phyloP scores from a whole-genome alignment of 805 yeast species.

The Hanseniaspora occidentalis region DNA sequence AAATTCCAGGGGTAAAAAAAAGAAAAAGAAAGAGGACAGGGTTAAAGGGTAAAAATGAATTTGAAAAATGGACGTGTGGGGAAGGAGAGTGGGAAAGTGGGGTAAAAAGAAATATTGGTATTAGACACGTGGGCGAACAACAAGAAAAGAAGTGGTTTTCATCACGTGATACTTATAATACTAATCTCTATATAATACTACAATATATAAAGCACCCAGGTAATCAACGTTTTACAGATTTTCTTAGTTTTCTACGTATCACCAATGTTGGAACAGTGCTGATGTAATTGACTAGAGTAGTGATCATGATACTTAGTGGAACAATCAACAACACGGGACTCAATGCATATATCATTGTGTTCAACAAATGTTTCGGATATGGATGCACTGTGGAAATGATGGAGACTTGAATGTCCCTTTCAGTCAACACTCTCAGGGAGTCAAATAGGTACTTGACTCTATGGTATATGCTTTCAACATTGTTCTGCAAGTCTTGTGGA shows the following conservation, averaged over 20 bases:
- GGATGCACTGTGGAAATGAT: conserved; percentile 1
- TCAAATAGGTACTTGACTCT: neutral
- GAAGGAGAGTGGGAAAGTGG: too few species aligned
- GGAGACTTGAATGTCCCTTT: neutral
- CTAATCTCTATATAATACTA: too few species aligned
- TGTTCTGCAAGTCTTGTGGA: neutral
- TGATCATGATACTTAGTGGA: conserved; percentile 2
- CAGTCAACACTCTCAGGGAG: neutral
- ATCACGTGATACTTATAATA: too few species aligned
- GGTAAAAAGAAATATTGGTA: too few species aligned
- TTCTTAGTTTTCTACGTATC: conserved; percentile 21
- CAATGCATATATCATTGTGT: conserved; percentile 4
- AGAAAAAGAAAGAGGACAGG: too few species aligned
- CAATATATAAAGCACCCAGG: too few species aligned
- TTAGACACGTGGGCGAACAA: too few species aligned
- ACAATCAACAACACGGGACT: conserved; percentile 4
- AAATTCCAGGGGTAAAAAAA: too few species aligned
- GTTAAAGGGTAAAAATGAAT: too few species aligned
- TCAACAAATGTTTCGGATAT: conserved; percentile 6
- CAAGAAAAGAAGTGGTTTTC: too few species aligned
- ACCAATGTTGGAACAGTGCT: conserved; percentile 23
- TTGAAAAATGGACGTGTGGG: too few species aligned
- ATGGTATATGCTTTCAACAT: neutral
- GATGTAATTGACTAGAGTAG: conserved; percentile 21
- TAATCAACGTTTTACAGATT: conserved; percentile 19